A percentile compares a stretch with the other conserved stretches of the same genome.
Conservation (phyloP, 345 rosid species). For the Mallotus nudiflorus region DNA sequence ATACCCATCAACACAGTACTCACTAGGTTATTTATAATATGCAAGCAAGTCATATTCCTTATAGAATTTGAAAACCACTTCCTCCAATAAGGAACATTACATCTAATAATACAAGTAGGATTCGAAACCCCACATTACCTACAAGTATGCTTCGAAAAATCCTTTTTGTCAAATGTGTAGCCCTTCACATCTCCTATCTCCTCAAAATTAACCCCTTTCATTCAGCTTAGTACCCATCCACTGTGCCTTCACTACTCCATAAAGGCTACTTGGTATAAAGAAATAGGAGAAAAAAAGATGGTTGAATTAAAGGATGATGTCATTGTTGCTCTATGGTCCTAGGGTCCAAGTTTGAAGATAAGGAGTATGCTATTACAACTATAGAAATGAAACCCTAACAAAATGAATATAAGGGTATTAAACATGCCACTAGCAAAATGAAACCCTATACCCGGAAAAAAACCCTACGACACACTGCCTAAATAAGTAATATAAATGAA, state of each 20-base stretch:
- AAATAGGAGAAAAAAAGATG: conserved; percentile 54
- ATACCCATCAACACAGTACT: conserved; percentile 29
- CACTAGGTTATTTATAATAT: conserved; percentile 95
- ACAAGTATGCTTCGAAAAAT: conserved; percentile 91
- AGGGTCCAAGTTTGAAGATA: conserved; percentile 21
- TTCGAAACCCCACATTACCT: conserved; percentile 96
- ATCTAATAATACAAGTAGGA: conserved; percentile 95
- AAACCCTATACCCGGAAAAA: no score
- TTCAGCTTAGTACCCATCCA: conserved; percentile 71
- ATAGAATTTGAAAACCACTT: conserved; percentile 99
- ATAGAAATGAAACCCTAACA: no score
- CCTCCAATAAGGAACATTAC: conserved; percentile 95
- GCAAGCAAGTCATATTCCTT: conserved; percentile 97
- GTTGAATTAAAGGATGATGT: conserved; percentile 32
- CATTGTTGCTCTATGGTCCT: conserved; percentile 42
- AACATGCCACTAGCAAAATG: conserved; percentile 83
- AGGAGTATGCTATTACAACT: conserved; percentile 45
- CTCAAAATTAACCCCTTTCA: conserved; percentile 88
- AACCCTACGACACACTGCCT: no score
- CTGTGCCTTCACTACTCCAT: conserved; percentile 44
- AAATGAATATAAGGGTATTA: conserved; percentile 91
- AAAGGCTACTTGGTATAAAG: conserved; percentile 44
- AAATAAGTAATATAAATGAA: no score
- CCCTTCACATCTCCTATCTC: conserved; percentile 86
- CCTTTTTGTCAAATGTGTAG: conserved; percentile 71